These are phyloP conservation scores for Pseudopyricularia javanii DNA, from an alignment of 2,329 filamentous ascomycete genomes.

Conservation along the genomic window DNA sequence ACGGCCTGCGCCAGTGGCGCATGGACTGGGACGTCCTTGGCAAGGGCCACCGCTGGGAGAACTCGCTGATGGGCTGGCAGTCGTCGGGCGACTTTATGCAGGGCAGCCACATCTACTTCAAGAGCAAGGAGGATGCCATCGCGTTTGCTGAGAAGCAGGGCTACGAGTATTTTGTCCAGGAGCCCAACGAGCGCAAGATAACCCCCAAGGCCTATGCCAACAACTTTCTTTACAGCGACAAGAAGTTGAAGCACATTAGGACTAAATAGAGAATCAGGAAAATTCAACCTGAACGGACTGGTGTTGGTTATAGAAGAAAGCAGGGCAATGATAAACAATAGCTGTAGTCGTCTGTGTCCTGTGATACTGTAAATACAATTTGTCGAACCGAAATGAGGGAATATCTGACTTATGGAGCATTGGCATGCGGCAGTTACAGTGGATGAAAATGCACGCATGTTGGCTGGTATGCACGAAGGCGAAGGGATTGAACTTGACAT, in stretches of 20 bases:
- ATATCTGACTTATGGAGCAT: no score
- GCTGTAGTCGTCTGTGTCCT: background rate
- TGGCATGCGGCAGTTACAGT: no score
- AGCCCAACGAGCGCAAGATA: constrained; percentile 80
- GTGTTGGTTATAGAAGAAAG: background rate
- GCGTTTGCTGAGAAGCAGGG: constrained; percentile 96
- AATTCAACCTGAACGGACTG: background rate
- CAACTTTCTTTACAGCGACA: constrained; percentile 79
- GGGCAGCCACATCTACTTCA: constrained; percentile 82
- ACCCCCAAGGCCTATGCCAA: constrained; percentile 91
- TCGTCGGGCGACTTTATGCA: constrained; percentile 93
- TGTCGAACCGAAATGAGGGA: background rate
- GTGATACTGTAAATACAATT: background rate
- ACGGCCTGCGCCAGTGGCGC: constrained; percentile 76
- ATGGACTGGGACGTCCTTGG: constrained; percentile 96
- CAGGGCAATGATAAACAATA: background rate
- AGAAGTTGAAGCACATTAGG: constrained; percentile 77
- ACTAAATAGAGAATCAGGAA: constrained; percentile 49
- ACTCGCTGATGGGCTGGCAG: constrained; percentile 97
- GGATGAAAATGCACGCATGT: no score
- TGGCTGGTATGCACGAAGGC: no score
- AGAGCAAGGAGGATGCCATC: constrained; percentile 87
- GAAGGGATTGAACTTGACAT: no score
- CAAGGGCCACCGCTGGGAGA: constrained; percentile 97
- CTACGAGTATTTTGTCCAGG: constrained; percentile 98